These are phyloP conservation scores for Naganishia sp. DNA, from an alignment of 1,284 basidiomycete species.

Conservation along the genomic window DNA sequence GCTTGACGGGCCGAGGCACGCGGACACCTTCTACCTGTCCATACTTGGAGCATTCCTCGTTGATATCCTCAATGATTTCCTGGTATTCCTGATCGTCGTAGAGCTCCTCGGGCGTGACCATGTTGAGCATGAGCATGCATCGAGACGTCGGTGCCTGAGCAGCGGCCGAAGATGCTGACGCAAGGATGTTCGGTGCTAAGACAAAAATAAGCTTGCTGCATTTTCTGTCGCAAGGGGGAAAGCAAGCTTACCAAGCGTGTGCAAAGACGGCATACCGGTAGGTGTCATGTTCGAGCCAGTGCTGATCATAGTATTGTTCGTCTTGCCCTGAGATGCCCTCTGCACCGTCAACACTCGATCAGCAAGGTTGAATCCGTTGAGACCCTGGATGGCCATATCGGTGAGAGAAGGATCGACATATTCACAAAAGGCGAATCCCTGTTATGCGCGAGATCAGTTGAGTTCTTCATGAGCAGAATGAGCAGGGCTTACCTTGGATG, in stretches of 20 bases:
- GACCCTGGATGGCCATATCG: constrained; percentile 91
- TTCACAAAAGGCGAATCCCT: constrained; percentile 98
- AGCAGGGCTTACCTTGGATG: constrained; percentile 70
- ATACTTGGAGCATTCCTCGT: constrained; percentile 84
- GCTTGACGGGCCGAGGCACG: constrained; percentile 80
- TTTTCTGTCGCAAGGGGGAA: constrained; percentile 7
- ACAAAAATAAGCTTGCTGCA: constrained; percentile 24
- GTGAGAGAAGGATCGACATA: constrained; percentile 87
- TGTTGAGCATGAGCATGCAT: constrained; percentile 96
- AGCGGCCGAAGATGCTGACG: constrained; percentile 60
- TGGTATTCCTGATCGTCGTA: constrained; percentile 87
- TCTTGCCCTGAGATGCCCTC: constrained; percentile 63
- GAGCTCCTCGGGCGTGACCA: constrained; percentile 95
- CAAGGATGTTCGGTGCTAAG: constrained; percentile 78
- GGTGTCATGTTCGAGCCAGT: constrained; percentile 48
- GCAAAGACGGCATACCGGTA: constrained; percentile 40
- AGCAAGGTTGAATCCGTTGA: constrained; percentile 97
- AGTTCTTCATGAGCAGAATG: not conserved
- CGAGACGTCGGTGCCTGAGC: constrained; percentile 63
- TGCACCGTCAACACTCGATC: constrained; percentile 97
- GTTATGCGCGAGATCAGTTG: not conserved
- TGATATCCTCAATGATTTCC: constrained; percentile 92
- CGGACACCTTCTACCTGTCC: constrained; percentile 81
- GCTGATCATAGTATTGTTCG: constrained; percentile 70
- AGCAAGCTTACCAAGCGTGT: constrained; percentile 24